Conservation (phyloP, 2,329 filamentous ascomycete genomes). For the Aspergillus luchuensis region DNA sequence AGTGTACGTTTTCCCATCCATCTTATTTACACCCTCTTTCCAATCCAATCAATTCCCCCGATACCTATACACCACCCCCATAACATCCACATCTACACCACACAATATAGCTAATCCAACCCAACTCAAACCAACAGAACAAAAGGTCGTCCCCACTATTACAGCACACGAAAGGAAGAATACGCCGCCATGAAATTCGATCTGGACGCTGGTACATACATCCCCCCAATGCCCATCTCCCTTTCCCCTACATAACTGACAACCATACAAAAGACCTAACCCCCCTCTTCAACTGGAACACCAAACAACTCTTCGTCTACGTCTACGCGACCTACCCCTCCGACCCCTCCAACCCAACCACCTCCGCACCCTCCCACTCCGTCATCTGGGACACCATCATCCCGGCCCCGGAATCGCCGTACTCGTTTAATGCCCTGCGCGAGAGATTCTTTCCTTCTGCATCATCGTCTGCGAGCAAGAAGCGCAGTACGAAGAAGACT, state of each 20-base stretch:
- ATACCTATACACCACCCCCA: not conserved
- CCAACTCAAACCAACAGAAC: constrained; percentile 56
- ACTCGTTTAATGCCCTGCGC: constrained; percentile 42
- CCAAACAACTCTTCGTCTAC: constrained; percentile 96
- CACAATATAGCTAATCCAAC: no score
- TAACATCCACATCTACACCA: no score
- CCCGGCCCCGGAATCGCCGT: constrained; percentile 59
- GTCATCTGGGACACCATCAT: constrained; percentile 98
- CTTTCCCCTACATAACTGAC: not conserved
- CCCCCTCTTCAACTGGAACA: constrained; percentile 98
- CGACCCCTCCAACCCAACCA: constrained; percentile 28
- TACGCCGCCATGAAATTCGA: constrained; percentile 95
- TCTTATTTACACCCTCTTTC: not conserved
- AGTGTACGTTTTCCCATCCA: constrained; percentile 62
- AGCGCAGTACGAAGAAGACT: constrained; percentile 22
- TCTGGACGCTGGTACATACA: constrained; percentile 67
- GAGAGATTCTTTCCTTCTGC: constrained; percentile 36
- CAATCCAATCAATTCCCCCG: not conserved
- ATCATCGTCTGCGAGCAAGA: constrained; percentile 15
- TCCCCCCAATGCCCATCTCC: not conserved
- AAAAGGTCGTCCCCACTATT: constrained; percentile 93
- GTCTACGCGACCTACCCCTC: constrained; percentile 74
- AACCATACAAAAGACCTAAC: constrained; percentile 64
- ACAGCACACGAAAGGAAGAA: constrained; percentile 88
- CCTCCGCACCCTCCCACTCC: constrained; percentile 55